Evolutionary conservation across 768 basidiomycete species (phyloP), one percentile per base, ranked within the genome.

Genomic region (Pulveroboletus sp.): DNA sequence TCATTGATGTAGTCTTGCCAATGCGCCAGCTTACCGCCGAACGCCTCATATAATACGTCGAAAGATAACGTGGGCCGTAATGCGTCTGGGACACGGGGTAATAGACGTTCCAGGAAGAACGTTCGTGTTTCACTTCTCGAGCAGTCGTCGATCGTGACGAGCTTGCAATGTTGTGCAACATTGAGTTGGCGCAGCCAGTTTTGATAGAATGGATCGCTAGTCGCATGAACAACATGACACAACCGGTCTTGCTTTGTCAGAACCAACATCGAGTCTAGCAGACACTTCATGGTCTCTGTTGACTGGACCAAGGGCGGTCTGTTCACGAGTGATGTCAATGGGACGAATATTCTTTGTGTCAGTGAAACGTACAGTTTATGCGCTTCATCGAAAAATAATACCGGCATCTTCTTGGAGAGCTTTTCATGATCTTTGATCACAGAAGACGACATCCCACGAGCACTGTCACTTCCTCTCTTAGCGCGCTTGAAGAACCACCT

Each of bases 171-270:
- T 59, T 88, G 86, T 75, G 86, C 84, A 43, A 89, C 78, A 53
- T 86, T 88, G 47, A 88, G 72, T 60, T 88, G 86, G 53, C 86
- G 75, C 40, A 91, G 73, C 86, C 85, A 89, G 11, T 83, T 86
- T 57, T 89, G 88, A 60, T 89, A 91, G 67, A 89, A 89, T 0
- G 88, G 86, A 56, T 91, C 87, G 57, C 85, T 88, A 5, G 87
- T 86, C 6, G 85, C 85, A 55, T 89, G 86, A 44, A 89, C 81
- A 59, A 90, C 83, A 60, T 90, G 87, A 59, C 85, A 87, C 13
- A 92, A 67, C n/a, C 85, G 73, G 61, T 91, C 89, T 65, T 92
- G 90, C 70, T 92, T 91, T 30, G 90, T 90, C 47, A 92, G 71
- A 13, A 91, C 89, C 17, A 91, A 79, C 80, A 90, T 87, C 11